Evolutionary conservation across 495 filamentous ascomycete species (phyloP).

Genomic region (Tetracladium marchalianum): DNA sequence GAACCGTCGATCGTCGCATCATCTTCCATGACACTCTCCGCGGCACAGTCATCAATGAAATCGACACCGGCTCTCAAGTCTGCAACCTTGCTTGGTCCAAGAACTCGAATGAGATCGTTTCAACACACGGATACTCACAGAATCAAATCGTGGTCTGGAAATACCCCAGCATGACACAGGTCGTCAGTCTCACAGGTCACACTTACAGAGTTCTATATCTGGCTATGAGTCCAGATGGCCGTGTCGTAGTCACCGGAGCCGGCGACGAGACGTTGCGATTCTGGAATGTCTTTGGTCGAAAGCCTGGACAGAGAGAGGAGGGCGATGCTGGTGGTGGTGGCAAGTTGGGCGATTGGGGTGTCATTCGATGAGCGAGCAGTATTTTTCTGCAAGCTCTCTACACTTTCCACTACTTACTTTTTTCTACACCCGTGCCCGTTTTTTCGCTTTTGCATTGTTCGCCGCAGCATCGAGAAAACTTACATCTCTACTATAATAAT

Average conservation of each 20-base stretch:
- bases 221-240: constrained; percentile 92
- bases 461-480: too few species aligned
- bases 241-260: constrained; percentile 88
- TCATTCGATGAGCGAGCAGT: constrained; percentile 47
- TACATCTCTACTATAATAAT: too few species aligned
- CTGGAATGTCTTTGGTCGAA: constrained; percentile 82
- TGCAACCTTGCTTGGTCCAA: constrained; percentile 95
- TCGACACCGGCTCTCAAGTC: constrained; percentile 93
- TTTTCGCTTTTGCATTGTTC: too few species aligned
- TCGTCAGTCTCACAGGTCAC: constrained; percentile 88
- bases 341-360: constrained; percentile 56
- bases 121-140: constrained; percentile 94
- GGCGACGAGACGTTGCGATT: constrained; percentile 94
- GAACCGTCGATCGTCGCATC: constrained; percentile 89
- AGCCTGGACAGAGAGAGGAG: constrained; percentile 43
- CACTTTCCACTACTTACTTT: too few species aligned
- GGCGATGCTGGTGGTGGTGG: constrained; percentile 34
- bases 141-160: constrained; percentile 99
- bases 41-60: constrained; percentile 65
- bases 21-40: constrained; percentile 95
- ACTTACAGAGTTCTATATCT: constrained; percentile 94
- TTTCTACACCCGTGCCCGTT: too few species aligned
- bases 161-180: constrained; percentile 94
- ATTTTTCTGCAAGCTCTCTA: too few species aligned
- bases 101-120: constrained; percentile 94